Percentiles rank a stretch among this genome's conserved stretches.
These are phyloP conservation scores for Phaeoacremonium minimum DNA, from an alignment of 2,329 filamentous ascomycete genomes.

Conservation along the genomic window DNA sequence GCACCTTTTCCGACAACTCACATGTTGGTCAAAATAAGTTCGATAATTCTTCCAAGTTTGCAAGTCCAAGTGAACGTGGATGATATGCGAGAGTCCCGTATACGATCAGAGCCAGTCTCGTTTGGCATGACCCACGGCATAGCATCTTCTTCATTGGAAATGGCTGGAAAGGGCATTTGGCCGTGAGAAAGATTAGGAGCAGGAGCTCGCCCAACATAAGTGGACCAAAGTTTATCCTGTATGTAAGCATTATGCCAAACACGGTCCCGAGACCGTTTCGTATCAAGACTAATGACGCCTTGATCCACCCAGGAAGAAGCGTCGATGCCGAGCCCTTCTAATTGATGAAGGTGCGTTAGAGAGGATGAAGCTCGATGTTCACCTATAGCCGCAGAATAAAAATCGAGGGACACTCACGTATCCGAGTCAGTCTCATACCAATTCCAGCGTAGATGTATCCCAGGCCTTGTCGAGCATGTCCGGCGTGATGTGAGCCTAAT, in stretches of 20 bases:
- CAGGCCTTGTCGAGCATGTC: constrained; percentile 1
- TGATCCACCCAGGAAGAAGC: constrained; percentile 1
- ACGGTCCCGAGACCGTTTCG: not conserved
- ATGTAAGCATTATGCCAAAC: not conserved
- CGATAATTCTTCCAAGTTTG: not conserved
- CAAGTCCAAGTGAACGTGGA: not conserved
- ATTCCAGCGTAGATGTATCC: not conserved
- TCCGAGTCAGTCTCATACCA: not conserved
- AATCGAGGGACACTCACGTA: not conserved
- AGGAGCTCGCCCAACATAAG: constrained; percentile 1
- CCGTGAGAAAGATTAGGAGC: not conserved
- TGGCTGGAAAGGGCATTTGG: not conserved
- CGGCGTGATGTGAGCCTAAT: not conserved
- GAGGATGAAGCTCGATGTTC: too few species aligned
- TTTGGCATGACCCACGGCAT: not conserved
- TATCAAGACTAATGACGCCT: not conserved
- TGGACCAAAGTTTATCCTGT: constrained; percentile 1
- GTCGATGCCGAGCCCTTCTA: not conserved
- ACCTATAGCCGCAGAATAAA: too few species aligned
- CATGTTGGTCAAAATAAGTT: not conserved
- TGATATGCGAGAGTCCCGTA: not conserved
- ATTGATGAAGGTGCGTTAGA: too few species aligned
- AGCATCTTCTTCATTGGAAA: not conserved
- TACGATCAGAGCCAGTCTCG: not conserved
- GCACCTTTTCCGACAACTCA: too few species aligned